phyloP scores from a whole-genome alignment of 2,329 filamentous ascomycete genomes.

The Penicillium brasilianum region DNA sequence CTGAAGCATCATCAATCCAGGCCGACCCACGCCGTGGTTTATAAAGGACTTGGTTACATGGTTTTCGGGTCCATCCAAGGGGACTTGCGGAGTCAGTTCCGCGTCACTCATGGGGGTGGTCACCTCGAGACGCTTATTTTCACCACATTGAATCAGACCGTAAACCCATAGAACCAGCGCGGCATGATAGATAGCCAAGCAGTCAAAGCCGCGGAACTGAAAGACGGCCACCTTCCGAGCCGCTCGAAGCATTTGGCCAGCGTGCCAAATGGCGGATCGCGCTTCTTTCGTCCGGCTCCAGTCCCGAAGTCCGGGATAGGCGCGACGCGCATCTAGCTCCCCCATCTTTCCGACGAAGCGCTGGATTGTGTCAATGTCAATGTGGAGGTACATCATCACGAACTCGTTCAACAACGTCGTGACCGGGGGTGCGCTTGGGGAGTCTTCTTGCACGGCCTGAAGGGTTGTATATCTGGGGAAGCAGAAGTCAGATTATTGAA shows the following conservation, averaged over 20 bases:
- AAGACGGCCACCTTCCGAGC: slow-evolving; percentile 13
- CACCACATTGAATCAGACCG: slow-evolving; percentile 19
- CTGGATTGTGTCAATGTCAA: slow-evolving; percentile 23
- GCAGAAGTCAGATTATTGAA: neutral
- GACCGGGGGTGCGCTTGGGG: slow-evolving; percentile 6
- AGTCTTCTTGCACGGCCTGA: slow-evolving; percentile 5
- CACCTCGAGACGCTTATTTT: slow-evolving; percentile 9
- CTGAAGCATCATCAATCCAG: slow-evolving; percentile 19
- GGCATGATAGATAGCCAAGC: slow-evolving; percentile 22
- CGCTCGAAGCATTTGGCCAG: slow-evolving; percentile 22
- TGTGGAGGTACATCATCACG: slow-evolving; percentile 23
- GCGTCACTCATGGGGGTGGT: slow-evolving; percentile 13
- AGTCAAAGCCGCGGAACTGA: slow-evolving; percentile 25
- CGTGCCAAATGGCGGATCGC: slow-evolving; percentile 21
- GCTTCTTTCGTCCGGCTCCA: slow-evolving; percentile 26
- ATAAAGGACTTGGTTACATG: slow-evolving; percentile 11
- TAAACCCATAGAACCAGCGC: slow-evolving; percentile 24
- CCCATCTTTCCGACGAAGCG: slow-evolving; percentile 24
- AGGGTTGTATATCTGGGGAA: slow-evolving; percentile 16
- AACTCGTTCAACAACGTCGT: slow-evolving; percentile 21
- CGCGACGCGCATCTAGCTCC: slow-evolving; percentile 21
- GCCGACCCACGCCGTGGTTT: slow-evolving; percentile 16
- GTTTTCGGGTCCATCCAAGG: slow-evolving; percentile 17
- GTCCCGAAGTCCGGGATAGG: slow-evolving; percentile 21
- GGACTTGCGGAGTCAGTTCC: slow-evolving; percentile 6